Percentiles rank a stretch among this genome's conserved stretches.
These are phyloP conservation scores for Gryganskiella cystojenkinii DNA, from an alignment of 192 early-diverging fungal species.

Conservation along the genomic window DNA sequence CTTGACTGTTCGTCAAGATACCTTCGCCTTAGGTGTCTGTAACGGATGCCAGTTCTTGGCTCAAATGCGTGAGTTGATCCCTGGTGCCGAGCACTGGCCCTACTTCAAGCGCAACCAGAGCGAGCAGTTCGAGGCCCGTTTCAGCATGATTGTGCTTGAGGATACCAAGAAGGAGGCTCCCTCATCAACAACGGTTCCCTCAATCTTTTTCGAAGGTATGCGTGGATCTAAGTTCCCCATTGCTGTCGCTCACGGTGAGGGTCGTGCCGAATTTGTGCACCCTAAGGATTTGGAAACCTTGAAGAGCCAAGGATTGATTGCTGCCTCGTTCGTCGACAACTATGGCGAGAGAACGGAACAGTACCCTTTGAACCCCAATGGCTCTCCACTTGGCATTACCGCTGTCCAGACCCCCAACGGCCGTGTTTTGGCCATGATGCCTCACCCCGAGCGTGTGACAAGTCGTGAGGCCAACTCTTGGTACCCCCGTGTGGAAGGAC, in stretches of 20 bases:
- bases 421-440: conserved; percentile 95
- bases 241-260: conserved; percentile 98
- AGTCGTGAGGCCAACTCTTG: conserved; percentile 91
- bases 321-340: conserved; percentile 88
- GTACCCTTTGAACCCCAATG: conserved; percentile 99
- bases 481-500: conserved; percentile 64
- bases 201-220: conserved; percentile 94
- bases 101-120: conserved; percentile 90
- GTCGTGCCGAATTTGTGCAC: conserved; percentile 81
- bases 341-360: conserved; percentile 76
- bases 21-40: conserved; percentile 97
- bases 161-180: conserved; percentile 20
- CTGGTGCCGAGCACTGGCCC: conserved; percentile 91
- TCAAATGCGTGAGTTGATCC: conserved; percentile 86
- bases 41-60: conserved; percentile 99
- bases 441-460: conserved; percentile 96
- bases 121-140: conserved; percentile 97
- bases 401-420: conserved; percentile 88
- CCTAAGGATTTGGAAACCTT: conserved; percentile 57
- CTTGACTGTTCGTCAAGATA: conserved; percentile 84
- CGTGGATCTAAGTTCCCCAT: conserved; percentile 90
- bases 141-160: conserved; percentile 79
- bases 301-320: conserved; percentile 64
- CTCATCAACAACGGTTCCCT: conserved; percentile 22
- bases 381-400: conserved; percentile 87